These are phyloP conservation scores for Suhomyces sp. DNA, from an alignment of 805 yeast species.

Conservation along the genomic window DNA sequence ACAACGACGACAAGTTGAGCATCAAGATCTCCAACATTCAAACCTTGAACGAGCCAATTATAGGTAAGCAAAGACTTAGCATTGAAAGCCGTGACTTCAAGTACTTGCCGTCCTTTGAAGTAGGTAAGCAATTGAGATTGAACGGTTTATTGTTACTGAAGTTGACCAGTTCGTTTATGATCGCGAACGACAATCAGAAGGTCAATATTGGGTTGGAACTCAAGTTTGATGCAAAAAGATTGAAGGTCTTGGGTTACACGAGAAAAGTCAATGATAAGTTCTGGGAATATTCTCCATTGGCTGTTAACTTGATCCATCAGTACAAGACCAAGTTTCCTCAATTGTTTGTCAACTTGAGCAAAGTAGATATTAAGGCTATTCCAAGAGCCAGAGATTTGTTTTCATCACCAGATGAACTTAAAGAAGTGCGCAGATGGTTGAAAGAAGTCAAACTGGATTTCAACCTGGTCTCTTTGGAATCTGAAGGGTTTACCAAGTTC, in stretches of 20 bases:
- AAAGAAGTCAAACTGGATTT: slow-evolving; percentile 48
- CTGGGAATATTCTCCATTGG: slow-evolving; percentile 84
- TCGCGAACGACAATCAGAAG: slow-evolving; percentile 47
- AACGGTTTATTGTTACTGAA: slow-evolving; percentile 68
- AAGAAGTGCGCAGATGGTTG: slow-evolving; percentile 45
- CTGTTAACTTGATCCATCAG: slow-evolving; percentile 60
- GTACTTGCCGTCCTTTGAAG: slow-evolving; percentile 66
- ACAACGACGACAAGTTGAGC: slow-evolving; percentile 46
- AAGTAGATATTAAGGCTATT: slow-evolving; percentile 24
- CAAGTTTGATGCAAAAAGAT: slow-evolving; percentile 74
- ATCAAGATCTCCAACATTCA: slow-evolving; percentile 45
- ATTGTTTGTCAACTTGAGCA: slow-evolving; percentile 45
- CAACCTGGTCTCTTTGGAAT: slow-evolving; percentile 65
- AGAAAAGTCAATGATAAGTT: slow-evolving; percentile 50
- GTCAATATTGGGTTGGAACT: slow-evolving; percentile 78
- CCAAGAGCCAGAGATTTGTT: slow-evolving; percentile 36
- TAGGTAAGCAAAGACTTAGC: slow-evolving; percentile 60
- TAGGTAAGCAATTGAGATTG: slow-evolving; percentile 54
- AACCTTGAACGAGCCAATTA: slow-evolving; percentile 52
- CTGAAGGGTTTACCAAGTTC: slow-evolving; percentile 70
- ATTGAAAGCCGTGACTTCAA: slow-evolving; percentile 53
- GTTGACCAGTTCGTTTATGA: slow-evolving; percentile 69
- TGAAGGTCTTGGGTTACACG: slow-evolving; percentile 87
- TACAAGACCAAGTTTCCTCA: slow-evolving; percentile 62
- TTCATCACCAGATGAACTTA: slow-evolving; percentile 42